These are phyloP conservation scores for Cystobasidiopsis lactophilus DNA, from an alignment of 768 basidiomycete genomes.

Conservation along the genomic window DNA sequence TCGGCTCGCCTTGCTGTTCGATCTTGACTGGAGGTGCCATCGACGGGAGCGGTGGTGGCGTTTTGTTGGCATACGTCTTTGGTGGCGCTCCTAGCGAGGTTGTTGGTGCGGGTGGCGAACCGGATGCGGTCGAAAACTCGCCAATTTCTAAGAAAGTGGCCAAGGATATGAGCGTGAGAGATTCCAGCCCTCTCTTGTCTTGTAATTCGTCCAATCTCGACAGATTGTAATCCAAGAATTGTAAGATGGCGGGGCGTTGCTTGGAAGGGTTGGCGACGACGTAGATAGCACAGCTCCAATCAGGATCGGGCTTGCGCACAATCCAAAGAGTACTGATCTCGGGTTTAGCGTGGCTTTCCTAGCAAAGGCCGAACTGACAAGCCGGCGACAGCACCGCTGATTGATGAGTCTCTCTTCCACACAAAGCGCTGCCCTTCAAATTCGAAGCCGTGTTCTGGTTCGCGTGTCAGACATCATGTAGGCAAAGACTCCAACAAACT, in stretches of 20 bases:
- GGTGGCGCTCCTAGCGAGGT: background rate
- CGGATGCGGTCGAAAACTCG: background rate
- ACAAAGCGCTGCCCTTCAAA: too few relatives aligned
- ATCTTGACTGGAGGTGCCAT: background rate
- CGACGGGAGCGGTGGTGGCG: background rate
- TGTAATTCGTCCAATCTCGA: background rate
- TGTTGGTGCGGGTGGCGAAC: background rate
- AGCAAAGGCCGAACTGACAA: too few relatives aligned
- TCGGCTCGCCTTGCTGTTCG: background rate
- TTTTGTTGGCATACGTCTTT: background rate
- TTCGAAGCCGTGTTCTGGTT: too few relatives aligned
- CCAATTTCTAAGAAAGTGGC: background rate
- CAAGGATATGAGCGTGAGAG: background rate
- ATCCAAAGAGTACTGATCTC: too few relatives aligned
- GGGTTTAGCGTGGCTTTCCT: too few relatives aligned
- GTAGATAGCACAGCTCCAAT: too few relatives aligned
- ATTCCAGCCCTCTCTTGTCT: background rate
- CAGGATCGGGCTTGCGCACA: too few relatives aligned
- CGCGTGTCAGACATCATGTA: too few relatives aligned
- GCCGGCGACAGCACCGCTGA: too few relatives aligned
- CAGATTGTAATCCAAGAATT: background rate
- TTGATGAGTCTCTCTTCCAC: too few relatives aligned
- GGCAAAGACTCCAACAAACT: too few relatives aligned
- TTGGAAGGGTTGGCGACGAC: too few relatives aligned
- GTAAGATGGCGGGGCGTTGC: background rate